Base-by-base conservation (phyloP, 2,329 filamentous ascomycete species). In the Fusarium goolgardi region DNA sequence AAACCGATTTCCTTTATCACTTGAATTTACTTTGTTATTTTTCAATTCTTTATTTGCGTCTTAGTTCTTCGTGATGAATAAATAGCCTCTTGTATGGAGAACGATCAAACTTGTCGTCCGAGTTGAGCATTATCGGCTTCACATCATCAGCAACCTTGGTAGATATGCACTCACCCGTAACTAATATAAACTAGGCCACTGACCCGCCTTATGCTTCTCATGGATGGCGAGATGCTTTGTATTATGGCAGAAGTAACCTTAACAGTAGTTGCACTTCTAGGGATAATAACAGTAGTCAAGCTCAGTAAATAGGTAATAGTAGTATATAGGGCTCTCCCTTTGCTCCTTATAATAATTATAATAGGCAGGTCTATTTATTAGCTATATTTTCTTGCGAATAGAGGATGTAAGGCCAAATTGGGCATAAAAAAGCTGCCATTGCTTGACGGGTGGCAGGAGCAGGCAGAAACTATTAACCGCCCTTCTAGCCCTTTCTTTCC, bases 1-100 rank as follows among this genome's bases (percentile, higher is more conserved):
- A 35, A 41, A 43, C 21, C n/a, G 15, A 40, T 49, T 54, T 47
- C 31, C n/a, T 64, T 59, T 65, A 44, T 63, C 9, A 40, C 21
- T 21, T 34, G 29, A 25, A 41, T 20, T 18, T 10, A 20, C n/a
- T 18, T 39, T 32, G 8, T 39, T 10, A 21, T 27, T 32, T 32
- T 12, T 56, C 5, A 6, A 21, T 35, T 35, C 10, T 20, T 8
- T 20, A 7, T 32, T 21, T 20, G 9, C 2, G 23, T 39, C 18
- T 13, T 12, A 34, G 13, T 18, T 31, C 11, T 31, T 2, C 7
- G 12, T 46, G 23, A 35, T 18, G 20, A 41, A 11, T 39, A 34
- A 21, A 5, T 35, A 32, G 12, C 5, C 29, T 9, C 3, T n/a
- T n/a, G 8, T 29, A 35, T 12, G 10, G 20, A 7, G 10, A 49